These are phyloP conservation scores for Thymus quinquecostatus DNA, from an alignment of 257 asterid genomes.

Conservation along the genomic window DNA sequence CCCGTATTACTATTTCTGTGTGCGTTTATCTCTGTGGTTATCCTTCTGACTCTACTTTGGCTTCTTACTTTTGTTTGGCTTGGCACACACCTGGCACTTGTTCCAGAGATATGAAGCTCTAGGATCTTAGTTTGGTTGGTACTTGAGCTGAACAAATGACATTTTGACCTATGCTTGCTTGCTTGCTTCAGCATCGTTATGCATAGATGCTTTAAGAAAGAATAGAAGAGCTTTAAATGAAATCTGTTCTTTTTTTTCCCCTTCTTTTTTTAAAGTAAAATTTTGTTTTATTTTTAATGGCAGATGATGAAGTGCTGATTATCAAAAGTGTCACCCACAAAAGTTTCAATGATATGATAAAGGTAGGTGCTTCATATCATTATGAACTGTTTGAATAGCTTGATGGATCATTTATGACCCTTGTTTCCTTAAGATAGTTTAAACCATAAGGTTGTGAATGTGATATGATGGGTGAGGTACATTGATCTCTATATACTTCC, in stretches of 20 bases:
- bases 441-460: background rate
- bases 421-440: slow-evolving; percentile 13
- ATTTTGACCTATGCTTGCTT: slow-evolving; percentile 17
- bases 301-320: slow-evolving; percentile 90
- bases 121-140: slow-evolving; percentile 28
- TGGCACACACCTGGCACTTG: slow-evolving; percentile 15
- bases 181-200: slow-evolving; percentile 17
- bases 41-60: slow-evolving; percentile 24
- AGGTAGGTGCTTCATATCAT: slow-evolving; percentile 50
- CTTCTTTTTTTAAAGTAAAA: no score
- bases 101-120: slow-evolving; percentile 15
- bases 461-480: slow-evolving; percentile 17
- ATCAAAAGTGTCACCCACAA: slow-evolving; percentile 91
- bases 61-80: slow-evolving; percentile 5
- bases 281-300: slow-evolving; percentile 16
- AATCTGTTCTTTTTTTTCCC: no score
- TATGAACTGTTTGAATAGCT: slow-evolving; percentile 9
- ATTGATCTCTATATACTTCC: slow-evolving; percentile 5
- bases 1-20: slow-evolving; percentile 6
- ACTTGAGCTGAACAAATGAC: slow-evolving; percentile 18
- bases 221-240: slow-evolving; percentile 12
- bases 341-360: slow-evolving; percentile 85
- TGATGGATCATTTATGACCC: slow-evolving; percentile 17
- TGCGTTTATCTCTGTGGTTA: slow-evolving; percentile 1
- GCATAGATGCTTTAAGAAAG: slow-evolving; percentile 15